phyloP scores from a whole-genome alignment of 352 stramenopile species.

The Phytophthora pistaciae region DNA sequence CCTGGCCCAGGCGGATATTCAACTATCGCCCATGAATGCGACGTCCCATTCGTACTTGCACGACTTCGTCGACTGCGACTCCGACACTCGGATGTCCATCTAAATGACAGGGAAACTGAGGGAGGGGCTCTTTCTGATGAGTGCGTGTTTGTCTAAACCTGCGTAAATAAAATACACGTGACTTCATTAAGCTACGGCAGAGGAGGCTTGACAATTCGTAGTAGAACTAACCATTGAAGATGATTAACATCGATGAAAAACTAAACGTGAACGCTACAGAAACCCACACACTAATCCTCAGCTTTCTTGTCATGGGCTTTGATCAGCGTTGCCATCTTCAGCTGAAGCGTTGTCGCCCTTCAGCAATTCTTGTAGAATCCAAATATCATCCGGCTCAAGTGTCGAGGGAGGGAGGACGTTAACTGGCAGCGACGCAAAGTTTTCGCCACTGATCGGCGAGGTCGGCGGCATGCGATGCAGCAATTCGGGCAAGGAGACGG shows the following conservation, averaged over 20 bases:
- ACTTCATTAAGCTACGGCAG: not conserved
- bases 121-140: not conserved
- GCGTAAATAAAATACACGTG: not conserved
- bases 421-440: not conserved
- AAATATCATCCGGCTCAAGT: conserved; percentile 24
- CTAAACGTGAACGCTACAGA: no score
- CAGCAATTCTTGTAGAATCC: conserved; percentile 20
- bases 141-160: no score
- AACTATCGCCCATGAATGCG: conserved; percentile 24
- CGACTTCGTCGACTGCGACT: conserved; percentile 16
- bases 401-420: not conserved
- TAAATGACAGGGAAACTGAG: not conserved
- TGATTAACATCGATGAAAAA: not conserved
- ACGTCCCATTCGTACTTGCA: not conserved
- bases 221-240: not conserved
- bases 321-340: not conserved
- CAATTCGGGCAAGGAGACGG: not conserved
- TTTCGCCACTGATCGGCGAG: not conserved
- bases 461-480: not conserved
- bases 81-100: conserved; percentile 32
- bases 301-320: not conserved
- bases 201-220: not conserved
- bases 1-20: conserved; percentile 34
- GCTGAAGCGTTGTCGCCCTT: not conserved
- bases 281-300: not conserved